Base-by-base conservation (phyloP, 1,139 yeast species). In the Geotrichum candidum region DNA sequence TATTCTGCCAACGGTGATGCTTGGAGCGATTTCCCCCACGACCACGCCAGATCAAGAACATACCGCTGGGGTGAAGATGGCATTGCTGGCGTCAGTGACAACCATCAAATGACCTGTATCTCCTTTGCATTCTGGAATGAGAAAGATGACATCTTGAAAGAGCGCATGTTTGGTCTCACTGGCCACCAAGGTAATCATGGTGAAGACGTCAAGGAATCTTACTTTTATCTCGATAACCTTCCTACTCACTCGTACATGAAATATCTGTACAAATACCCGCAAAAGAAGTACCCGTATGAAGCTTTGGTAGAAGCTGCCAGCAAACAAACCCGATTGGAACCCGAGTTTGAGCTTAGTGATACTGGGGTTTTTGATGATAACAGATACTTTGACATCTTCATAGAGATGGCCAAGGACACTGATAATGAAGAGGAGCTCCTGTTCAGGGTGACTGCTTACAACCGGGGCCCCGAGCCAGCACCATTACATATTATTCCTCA, bases 61-160 rank as follows among this genome's bases (percentile, higher is more conserved):
- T 92, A 89, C 72, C 81, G 98, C 60, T 92, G 98, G 98, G 96
- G 97, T 57, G 98, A 92, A 74, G 98, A 92, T 73, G 98, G 98
- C 2, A 79, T 92, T 68, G 96, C 96, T 9, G 98, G 98, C 60
- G 88, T 90, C 25, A 83, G 90, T 64, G 98, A 92, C 73, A 85
- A 90, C 67, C 92, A 90, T 69, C 97, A 90, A 73, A 75, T 83
- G 69, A 78, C 90, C 60, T 88, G 96, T 73, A 75, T 90, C 67
- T 82, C 90, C 48, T 80, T 91, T 78, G 96, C 92, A 0, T 79
- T 92, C 65, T 92, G 98, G 98, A 92, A 92, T 76, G 97, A 88
- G 64, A 80, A 90, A 69, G 98, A 92, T 74, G 87, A 84, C 52
- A 83, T 91, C 67, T 80, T 92, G 73, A 92, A 92, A 75, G 98